A percentile compares a stretch with the other conserved stretches of the same genome.
These are phyloP conservation scores for Clonostachys rhizophaga DNA, from an alignment of 2,329 filamentous ascomycete species.

Conservation along the genomic window DNA sequence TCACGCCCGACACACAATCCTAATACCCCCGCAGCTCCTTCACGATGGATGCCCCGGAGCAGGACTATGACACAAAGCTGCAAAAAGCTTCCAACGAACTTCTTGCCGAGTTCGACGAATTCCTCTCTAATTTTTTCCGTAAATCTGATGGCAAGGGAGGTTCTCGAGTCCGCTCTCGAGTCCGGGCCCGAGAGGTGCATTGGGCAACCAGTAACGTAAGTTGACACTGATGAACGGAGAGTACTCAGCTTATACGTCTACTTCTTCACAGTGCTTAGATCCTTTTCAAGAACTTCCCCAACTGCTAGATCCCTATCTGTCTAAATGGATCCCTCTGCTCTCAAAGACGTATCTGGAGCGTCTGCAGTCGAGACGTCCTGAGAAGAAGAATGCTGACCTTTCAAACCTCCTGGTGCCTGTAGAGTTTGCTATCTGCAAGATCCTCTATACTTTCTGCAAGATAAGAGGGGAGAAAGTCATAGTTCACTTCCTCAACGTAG, in stretches of 20 bases:
- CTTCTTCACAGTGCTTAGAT: slow-evolving; percentile 55
- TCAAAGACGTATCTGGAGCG: slow-evolving; percentile 72
- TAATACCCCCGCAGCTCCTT: background rate
- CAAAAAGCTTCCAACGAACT: slow-evolving; percentile 56
- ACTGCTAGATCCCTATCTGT: slow-evolving; percentile 79
- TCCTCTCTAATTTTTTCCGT: slow-evolving; percentile 45
- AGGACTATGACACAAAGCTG: slow-evolving; percentile 57
- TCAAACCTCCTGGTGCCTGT: slow-evolving; percentile 47
- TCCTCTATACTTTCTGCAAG: slow-evolving; percentile 92
- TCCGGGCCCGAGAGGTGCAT: slow-evolving; percentile 42
- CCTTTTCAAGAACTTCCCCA: slow-evolving; percentile 95
- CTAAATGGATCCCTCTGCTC: slow-evolving; percentile 68
- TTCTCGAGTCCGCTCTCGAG: slow-evolving; percentile 37
- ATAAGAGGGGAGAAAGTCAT: slow-evolving; percentile 91
- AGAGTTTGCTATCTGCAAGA: slow-evolving; percentile 66
- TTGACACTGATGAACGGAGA: background rate
- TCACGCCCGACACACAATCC: too few species aligned
- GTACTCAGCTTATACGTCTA: background rate
- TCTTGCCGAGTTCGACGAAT: slow-evolving; percentile 51
- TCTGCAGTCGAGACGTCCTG: slow-evolving; percentile 28
- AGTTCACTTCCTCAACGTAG: slow-evolving; percentile 84
- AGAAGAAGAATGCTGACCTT: background rate
- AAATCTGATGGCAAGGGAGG: slow-evolving; percentile 40
- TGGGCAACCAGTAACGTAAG: slow-evolving; percentile 41
- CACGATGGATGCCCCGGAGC: slow-evolving; percentile 55